Evolutionary conservation across 306 rosid genomes (phyloP).

Genomic region (Potentilla sterilis): DNA sequence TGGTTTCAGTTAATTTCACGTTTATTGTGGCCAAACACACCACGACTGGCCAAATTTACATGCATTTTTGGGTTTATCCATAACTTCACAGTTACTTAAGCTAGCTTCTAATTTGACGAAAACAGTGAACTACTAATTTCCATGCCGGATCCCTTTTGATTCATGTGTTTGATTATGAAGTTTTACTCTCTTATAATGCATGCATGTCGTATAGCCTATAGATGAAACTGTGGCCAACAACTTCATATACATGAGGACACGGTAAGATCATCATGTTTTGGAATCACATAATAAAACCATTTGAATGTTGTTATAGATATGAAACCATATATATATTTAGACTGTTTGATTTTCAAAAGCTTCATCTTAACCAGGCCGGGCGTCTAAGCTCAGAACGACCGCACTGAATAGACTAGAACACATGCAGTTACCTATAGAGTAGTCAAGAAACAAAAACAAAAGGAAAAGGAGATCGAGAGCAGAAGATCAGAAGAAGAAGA

Average conservation of each 20-base stretch:
- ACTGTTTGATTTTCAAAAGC: no score
- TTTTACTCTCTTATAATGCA: background rate
- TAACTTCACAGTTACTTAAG: background rate
- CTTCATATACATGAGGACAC: no score
- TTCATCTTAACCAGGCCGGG: no score
- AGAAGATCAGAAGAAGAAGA: background rate
- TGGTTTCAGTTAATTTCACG: background rate
- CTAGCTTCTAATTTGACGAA: background rate
- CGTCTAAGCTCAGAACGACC: no score
- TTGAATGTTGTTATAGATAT: no score
- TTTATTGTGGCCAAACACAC: background rate
- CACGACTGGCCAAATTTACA: background rate
- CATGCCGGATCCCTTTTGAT: background rate
- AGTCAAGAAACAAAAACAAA: background rate
- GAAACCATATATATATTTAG: no score
- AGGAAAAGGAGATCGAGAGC: background rate
- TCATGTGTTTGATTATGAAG: background rate
- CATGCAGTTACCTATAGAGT: background rate
- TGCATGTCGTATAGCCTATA: background rate
- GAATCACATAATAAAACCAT: no score
- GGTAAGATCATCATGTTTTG: no score
- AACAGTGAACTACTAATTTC: background rate
- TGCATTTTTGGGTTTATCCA: background rate
- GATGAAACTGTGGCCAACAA: no score
- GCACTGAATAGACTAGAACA: no score